Conservation (phyloP, 768 basidiomycete genomes). For the Kwoniella bestiolae region DNA sequence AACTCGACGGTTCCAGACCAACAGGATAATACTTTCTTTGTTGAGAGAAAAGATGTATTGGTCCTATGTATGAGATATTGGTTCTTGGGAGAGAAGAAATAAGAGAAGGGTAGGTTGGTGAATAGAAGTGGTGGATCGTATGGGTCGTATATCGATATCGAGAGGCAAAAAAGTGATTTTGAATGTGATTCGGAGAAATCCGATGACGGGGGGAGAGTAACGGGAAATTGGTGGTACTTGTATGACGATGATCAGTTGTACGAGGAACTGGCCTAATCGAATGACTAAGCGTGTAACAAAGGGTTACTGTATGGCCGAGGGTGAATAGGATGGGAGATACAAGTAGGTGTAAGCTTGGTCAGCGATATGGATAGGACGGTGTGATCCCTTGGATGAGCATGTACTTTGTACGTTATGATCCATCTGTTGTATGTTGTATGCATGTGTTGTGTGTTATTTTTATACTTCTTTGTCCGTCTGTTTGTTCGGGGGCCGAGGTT, state of each 20-base stretch:
- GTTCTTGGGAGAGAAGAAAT: too few relatives aligned
- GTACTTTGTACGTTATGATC: too few relatives aligned
- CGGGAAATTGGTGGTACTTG: neutral
- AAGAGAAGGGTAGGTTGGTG: neutral
- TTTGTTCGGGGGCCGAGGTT: neutral
- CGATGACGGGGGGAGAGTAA: neutral
- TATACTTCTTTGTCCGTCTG: neutral
- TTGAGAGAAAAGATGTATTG: too few relatives aligned
- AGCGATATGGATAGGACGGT: too few relatives aligned
- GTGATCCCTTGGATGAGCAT: too few relatives aligned
- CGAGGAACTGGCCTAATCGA: neutral
- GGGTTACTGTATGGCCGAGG: neutral
- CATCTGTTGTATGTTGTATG: neutral
- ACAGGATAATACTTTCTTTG: neutral
- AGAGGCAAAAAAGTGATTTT: slow-evolving; percentile 5
- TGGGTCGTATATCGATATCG: neutral
- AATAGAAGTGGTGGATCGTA: neutral
- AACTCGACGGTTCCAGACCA: neutral
- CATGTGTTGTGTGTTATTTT: too few relatives aligned
- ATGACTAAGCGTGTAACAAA: neutral
- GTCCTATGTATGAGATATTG: too few relatives aligned
- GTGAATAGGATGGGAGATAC: neutral
- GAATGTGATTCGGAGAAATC: slow-evolving; percentile 6
- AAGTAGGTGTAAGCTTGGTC: neutral
- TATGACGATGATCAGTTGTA: slow-evolving; percentile 3